Percentiles rank a stretch among this genome's conserved stretches.
Evolutionary conservation across 768 basidiomycete genomes (phyloP).

Genomic region (Amanita fuliginea): DNA sequence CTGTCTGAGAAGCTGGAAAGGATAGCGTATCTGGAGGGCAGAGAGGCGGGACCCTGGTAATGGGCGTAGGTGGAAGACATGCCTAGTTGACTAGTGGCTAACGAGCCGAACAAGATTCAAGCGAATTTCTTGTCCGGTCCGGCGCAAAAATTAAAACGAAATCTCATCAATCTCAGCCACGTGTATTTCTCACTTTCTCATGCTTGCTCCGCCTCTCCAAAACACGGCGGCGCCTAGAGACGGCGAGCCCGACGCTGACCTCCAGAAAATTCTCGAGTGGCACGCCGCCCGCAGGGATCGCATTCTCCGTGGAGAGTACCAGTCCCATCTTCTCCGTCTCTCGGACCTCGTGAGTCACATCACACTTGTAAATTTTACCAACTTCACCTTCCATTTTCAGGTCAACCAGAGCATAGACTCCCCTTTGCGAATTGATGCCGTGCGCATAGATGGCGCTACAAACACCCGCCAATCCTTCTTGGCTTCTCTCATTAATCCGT

Average conservation of each 20-base stretch:
- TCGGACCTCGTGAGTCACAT: conserved; percentile 44
- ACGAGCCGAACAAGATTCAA: too few species aligned
- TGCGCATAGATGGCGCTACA: conserved; percentile 72
- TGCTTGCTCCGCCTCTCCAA: conserved; percentile 38
- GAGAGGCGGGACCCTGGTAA: conserved; percentile 44
- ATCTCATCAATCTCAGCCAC: too few species aligned
- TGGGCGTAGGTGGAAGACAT: conserved; percentile 45
- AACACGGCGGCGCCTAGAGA: conserved; percentile 45
- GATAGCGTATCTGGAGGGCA: conserved; percentile 58
- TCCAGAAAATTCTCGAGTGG: conserved; percentile 56
- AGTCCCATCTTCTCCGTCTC: conserved; percentile 52
- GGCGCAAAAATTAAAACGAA: too few species aligned
- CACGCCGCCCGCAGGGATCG: conserved; percentile 64
- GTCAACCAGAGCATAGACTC: conserved; percentile 57
- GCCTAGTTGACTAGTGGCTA: too few species aligned
- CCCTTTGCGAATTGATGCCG: conserved; percentile 57
- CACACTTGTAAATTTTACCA: neutral
- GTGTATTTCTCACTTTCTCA: neutral
- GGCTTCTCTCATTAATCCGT: conserved; percentile 61
- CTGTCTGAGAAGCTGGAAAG: conserved; percentile 36
- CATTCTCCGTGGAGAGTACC: conserved; percentile 66
- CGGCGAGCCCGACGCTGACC: conserved; percentile 38
- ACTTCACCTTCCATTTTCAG: conserved; percentile 22
- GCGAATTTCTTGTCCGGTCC: too few species aligned
- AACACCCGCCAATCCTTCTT: conserved; percentile 76